Base-by-base conservation (phyloP, 495 filamentous ascomycete species). In the Terfezia claveryi region DNA sequence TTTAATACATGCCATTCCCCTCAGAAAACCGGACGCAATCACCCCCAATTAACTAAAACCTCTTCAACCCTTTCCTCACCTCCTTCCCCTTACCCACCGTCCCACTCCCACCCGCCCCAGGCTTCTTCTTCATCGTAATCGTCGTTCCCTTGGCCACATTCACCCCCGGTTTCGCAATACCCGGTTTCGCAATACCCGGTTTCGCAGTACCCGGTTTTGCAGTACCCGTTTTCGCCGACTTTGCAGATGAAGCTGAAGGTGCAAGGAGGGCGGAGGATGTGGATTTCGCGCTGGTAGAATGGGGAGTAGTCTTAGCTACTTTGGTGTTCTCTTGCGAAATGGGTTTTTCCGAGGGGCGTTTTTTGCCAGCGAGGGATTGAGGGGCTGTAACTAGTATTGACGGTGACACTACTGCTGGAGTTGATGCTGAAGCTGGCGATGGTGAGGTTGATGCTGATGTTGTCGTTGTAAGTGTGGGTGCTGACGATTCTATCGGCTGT, bases 371-470 rank as follows among this genome's bases (percentile, higher is more conserved):
- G 44, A 20, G 2, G 44, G 44, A 49, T 20, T 51, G 17, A 23
- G 23, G 36, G 53, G 54, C 6, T 55, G 57, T 14, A 23, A 38
- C 51, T 61, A 56, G 9, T 51, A 50, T 20, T 53, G 49, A 17
- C 49, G 57, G 57, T 10, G 52, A 52, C 44, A 51, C 51, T 61
- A 57, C 8, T 37, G 49, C 11, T 57, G 63, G n/a, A 52, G 53
- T 32, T 63, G 56, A 8, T 52, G 55, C 41, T 61, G 51, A 14
- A 41, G 51, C 14, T 44, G 52, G 12, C 55, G 56, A 6, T 51
- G 61, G 12, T 55, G 60, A 5, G 23, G 50, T 12, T 12, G 50
- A 4, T 46, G 53, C 51, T 59, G 58, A 7, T 32, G 49, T 9
- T 57, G 63, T 16, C 52, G 53, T 37, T 63, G 56, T 14, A 51